Evolutionary conservation across 768 basidiomycete species (phyloP).

Genomic region (Symmetrospora coprosmae): DNA sequence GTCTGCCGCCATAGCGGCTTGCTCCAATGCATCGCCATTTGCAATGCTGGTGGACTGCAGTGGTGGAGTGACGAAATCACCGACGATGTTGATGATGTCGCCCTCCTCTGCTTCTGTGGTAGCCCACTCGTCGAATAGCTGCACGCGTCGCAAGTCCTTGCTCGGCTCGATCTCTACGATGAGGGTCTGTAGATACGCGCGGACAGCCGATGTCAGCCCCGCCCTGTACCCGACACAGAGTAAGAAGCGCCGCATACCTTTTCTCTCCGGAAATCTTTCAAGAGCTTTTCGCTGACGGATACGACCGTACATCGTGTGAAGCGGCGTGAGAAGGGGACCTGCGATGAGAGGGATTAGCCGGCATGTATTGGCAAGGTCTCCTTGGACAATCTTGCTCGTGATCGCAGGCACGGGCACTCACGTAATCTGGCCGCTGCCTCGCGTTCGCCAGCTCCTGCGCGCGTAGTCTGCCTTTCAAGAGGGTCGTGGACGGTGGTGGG

Average conservation of each 20-base stretch:
- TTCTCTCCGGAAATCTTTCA: slow-evolving; percentile 35
- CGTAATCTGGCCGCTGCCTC: neutral
- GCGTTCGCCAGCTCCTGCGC: neutral
- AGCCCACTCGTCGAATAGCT: slow-evolving; percentile 66
- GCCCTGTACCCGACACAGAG: neutral
- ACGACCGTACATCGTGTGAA: slow-evolving; percentile 6
- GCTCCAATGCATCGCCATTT: slow-evolving; percentile 49
- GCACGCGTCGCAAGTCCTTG: slow-evolving; percentile 41
- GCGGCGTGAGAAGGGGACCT: slow-evolving; percentile 9
- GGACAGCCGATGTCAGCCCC: neutral
- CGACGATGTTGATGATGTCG: slow-evolving; percentile 30
- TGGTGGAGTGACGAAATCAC: neutral
- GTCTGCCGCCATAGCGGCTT: neutral
- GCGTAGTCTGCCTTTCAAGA: neutral
- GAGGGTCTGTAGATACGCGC: slow-evolving; percentile 41
- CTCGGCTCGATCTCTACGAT: slow-evolving; percentile 41
- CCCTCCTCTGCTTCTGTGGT: slow-evolving; percentile 50
- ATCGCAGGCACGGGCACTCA: no score
- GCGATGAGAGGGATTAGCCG: no score
- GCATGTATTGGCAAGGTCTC: no score
- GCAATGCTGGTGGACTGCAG: neutral
- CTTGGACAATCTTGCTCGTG: no score
- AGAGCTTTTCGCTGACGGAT: neutral
- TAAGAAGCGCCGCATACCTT: slow-evolving; percentile 40
- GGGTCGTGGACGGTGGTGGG: neutral